Evolutionary conservation across 768 basidiomycete species (phyloP), one percentile per base, ranked within the genome.

Genomic region (Termitomyces sp.): DNA sequence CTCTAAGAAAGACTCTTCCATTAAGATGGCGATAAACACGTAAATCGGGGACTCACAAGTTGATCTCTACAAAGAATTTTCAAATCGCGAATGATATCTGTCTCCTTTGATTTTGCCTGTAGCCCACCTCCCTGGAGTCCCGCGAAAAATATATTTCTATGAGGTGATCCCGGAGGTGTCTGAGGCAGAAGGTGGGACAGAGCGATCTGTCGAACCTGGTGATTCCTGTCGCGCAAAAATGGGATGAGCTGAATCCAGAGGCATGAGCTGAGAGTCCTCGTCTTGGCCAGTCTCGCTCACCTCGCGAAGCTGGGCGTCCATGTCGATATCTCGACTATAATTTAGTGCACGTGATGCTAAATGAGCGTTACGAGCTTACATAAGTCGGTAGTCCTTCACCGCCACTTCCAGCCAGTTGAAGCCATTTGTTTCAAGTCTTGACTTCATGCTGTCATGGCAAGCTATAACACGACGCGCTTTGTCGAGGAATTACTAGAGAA

Each of bases 31-130:
- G 35, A 31, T 23, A 58, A 29, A 50, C 39, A 23, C 23, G 52
- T 29, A 38, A 38, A 56, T 25, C 1, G 36, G 41, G 31, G 35
- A 50, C 80, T 46, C 60, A 89, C 94, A 50, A 92, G 78, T 66
- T 92, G 90, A 70, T 98, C 96, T 60, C 91, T 73, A 69, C 95
- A 98, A 44, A 98, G 73, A 0, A 89, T 66, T 66, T 94, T 95
- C 58, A 98, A 65, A 73, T 96, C 91, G 43, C 85, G 76, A 50
- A 96, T 83, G 33, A 86, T 61, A 57, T 86, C 80, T 52, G 79
- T 84, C 56, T 90, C 91, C 61, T 82, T 80, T 35, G 72, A 63
- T 53, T 81, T 76, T 15, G 54, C 39, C 60, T 84, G 73, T 16
- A 89, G 65, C 2, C 85, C 84, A 16, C 84, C 80, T 29, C 73